Base-by-base conservation (phyloP, 2,329 filamentous ascomycete genomes). In the Calonectria pseudoreteaudii region DNA sequence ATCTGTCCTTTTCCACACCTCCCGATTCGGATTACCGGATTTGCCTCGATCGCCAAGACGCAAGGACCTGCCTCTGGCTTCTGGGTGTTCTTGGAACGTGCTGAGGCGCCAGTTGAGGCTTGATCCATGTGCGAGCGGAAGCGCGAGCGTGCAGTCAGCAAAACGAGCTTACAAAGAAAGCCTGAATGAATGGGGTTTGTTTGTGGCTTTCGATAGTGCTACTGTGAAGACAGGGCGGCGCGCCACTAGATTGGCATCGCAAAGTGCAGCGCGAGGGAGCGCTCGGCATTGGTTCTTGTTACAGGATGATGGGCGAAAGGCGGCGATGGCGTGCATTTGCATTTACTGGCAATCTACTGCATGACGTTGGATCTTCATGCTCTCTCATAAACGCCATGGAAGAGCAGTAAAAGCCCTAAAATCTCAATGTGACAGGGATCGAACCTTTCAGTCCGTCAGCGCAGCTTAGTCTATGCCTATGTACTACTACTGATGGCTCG, bases 21-120 rank as follows among this genome's bases (percentile, higher is more conserved):
- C 56, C 56, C 56, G 34, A 62, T 62, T 62, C 36, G 56, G 34
- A 62, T 62, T 38, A 16, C 56, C 34, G 56, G 50, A 49, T 53
- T 53, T 69, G 68, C 62, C 75, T 65, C 38, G 31, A 41, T 62
- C 23, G 56, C 56, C 34, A 62, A 60, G 56, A 16, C 34, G 56
- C 56, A 62, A 62, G 56, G 56, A 28, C 56, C 23, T 41, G 36
- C n/a, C 69, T 76, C 68, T 70, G 50, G 73, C 72, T 70, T 71
- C 74, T 71, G 74, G 70, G 74, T 74, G 69, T 71, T 74, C n/a
- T 18, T 64, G 44, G 44, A 18, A 49, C 28, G 44, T 11, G 26
- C 56, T 23, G 14, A 26, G 34, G 56, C 34, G 56, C 34, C 56
- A 62, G 56, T 62, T 62, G 56, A 62, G 56, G 56, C 56, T 62